Base-by-base conservation (phyloP, 306 rosid species). In the Fagus crenata region DNA sequence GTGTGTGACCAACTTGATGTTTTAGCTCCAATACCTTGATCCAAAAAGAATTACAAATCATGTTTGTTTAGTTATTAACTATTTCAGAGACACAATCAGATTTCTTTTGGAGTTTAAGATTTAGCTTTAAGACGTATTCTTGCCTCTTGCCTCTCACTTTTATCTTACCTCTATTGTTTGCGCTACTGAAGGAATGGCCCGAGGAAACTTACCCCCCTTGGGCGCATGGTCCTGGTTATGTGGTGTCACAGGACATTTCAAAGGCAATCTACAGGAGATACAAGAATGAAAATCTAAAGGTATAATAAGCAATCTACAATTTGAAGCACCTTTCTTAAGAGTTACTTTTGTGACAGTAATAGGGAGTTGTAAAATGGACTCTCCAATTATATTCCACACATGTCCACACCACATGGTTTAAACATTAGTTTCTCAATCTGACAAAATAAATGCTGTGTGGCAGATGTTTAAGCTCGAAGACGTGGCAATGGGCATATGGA, bases 401-500 rank as follows among this genome's bases (percentile, higher is more conserved):
- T 63, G 32, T 49, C 14, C 51, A 46, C 51, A 46, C 51, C 4
- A 4, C 14, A 46, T 46, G 51, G 35, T 61, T 74, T 65, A 31
- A 71, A 22, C 59, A 28, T 41, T 36, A 15, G 46, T 58, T 4
- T 51, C 3, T 49, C 58, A 71, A 78, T 69, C 86, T 77, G 61
- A 82, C 65, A 39, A 36, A 49, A 77, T 43, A n/a, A 17, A 79
- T 80, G 68, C 64, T 79, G 42, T 81, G 17, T 70, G 55, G 40
- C 93, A 96, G 99, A 96, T 96, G 98, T 96, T 96, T 63, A 96
- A 96, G 86, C 81, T 96, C 73, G 99, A 96, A 83, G 99, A 96
- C n/a, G 99, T 96, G 70, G 98, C 99, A 2, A 96, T 96, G 99
- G 99, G 99, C 36, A 91, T 96, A 54, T 96, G 99, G 99, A 93